These are phyloP conservation scores for Draba incana DNA, from an alignment of 345 rosid genomes.

Conservation along the genomic window DNA sequence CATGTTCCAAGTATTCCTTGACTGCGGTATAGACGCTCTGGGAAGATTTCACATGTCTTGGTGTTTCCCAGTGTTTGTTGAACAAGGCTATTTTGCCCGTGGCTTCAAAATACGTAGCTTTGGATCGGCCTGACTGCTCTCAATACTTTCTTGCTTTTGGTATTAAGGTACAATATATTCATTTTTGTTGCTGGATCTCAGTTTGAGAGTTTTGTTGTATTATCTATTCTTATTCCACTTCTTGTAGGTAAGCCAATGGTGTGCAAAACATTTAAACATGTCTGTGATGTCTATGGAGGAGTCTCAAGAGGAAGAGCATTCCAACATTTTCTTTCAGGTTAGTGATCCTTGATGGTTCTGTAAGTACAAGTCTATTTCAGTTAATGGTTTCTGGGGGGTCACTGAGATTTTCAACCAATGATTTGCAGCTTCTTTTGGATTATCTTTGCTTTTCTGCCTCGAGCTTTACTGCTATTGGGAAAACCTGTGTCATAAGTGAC, in stretches of 20 bases:
- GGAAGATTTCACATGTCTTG: conserved; percentile 95
- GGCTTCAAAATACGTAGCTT: conserved; percentile 59
- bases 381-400: neutral
- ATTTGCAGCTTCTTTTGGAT: conserved; percentile 79
- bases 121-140: conserved; percentile 50
- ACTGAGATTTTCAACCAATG: conserved; percentile 22
- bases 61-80: conserved; percentile 73
- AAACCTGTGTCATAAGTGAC: conserved; percentile 43
- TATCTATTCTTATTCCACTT: conserved; percentile 7
- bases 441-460: conserved; percentile 63
- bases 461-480: conserved; percentile 54
- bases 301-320: conserved; percentile 91
- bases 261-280: conserved; percentile 86
- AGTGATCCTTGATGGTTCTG: conserved; percentile 12
- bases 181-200: neutral
- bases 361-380: neutral
- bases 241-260: conserved; percentile 76
- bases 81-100: conserved; percentile 67
- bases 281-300: conserved; percentile 73
- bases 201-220: conserved; percentile 5
- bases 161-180: conserved; percentile 55
- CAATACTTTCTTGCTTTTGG: conserved; percentile 57
- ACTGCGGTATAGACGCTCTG: conserved; percentile 60
- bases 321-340: conserved; percentile 66
- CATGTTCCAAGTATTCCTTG: conserved; percentile 45